Evolutionary conservation across 495 filamentous ascomycete species (phyloP), one percentile per base, ranked within the genome.

Genomic region (Talaromyces liani): DNA sequence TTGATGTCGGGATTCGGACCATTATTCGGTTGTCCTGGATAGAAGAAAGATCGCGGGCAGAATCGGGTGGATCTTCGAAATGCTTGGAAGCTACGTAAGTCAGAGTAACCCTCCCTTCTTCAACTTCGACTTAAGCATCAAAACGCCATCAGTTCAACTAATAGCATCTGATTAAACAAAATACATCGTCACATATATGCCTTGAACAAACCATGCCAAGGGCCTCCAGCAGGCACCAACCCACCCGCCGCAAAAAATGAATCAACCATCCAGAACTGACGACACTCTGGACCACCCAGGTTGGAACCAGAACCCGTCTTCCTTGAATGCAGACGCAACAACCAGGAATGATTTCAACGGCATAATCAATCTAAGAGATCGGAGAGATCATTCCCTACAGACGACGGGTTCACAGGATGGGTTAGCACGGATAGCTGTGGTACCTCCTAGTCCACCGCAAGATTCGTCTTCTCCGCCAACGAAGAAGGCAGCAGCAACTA

Each of bases 341-440:
- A 87, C 85, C 27, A 75, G 85, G 60, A 80, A 83, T 71, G 85
- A 88, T 65, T 81, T 88, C 51, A 88, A 87, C 65, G 85, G 85
- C 47, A 72, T 79, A 54, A 72, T 72, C 51, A 80, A 80, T 64
- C 70, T 75, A 2, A 69, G 75, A 51, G 73, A 74, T 2, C 73
- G 76, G 59, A 69, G 77, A 60, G 70, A 72, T 60, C 71, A 73
- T 69, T 67, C 67, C 3, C 9, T 64, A 4, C 53, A 64, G 24
- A 51, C 24, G 27, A 33, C 45, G 39, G 24, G 14, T 5, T 29
- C 41, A 20, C 41, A 53, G 51, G 60, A 62, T 16, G 45, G 16
- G n/a, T n/a, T 49, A 5, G 45, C 41, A 25, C 45, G 16, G 18
- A 33, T 62, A 31, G 47, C 22, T 12, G 34, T 60, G 58, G 12